These are phyloP conservation scores for Stevia rebaudiana DNA, from an alignment of 140 eudicot genomes.

Conservation along the genomic window DNA sequence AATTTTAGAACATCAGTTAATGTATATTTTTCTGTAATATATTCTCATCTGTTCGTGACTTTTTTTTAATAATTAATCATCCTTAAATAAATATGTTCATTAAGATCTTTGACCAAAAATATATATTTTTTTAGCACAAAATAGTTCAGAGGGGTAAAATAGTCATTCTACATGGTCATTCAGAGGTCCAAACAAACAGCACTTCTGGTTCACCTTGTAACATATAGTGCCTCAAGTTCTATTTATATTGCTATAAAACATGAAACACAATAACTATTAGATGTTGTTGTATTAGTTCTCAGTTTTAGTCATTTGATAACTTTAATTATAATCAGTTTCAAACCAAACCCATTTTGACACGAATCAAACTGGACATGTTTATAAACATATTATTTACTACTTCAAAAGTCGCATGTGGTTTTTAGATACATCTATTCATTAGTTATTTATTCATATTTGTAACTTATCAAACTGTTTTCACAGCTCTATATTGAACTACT, in stretches of 20 bases:
- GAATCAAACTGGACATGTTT: not conserved
- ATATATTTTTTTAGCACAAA: no score
- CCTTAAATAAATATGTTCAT: no score
- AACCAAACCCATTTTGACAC: not conserved
- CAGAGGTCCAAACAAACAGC: no score
- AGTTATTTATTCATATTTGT: not conserved
- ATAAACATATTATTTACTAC: not conserved
- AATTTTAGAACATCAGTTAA: no score
- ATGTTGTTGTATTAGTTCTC: not conserved
- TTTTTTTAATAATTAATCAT: no score
- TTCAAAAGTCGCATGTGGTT: not conserved
- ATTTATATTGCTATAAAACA: not conserved
- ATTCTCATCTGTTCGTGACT: no score
- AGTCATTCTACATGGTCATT: no score
- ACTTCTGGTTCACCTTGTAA: not conserved
- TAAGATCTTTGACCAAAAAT: no score
- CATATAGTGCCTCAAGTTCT: not conserved
- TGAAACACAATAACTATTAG: not conserved
- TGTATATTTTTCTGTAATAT: no score
- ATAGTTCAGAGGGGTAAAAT: no score
- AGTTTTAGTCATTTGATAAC: not conserved
- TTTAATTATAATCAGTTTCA: not conserved
- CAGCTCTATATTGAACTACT: constrained; percentile 2
- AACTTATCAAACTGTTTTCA: not conserved
- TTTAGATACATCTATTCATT: not conserved